Evolutionary conservation across 2,329 filamentous ascomycete genomes (phyloP), one percentile per base, ranked within the genome.

Genomic region (Diplodia sapinea): DNA sequence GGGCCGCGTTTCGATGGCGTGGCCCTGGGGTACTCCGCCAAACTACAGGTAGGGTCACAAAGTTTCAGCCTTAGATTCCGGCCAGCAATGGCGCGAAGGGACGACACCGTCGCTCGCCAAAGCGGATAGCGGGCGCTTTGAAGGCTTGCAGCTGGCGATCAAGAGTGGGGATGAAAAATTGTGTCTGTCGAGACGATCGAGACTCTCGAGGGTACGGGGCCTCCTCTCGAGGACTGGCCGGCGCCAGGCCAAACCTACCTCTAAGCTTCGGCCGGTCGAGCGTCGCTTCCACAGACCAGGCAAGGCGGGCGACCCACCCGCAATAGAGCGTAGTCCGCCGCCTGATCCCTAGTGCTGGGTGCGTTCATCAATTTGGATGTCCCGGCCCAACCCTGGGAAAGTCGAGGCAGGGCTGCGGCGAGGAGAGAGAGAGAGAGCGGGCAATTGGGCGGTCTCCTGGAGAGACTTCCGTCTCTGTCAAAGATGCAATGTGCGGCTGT

Each of bases 401-500:
- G 20, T 17, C 56, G 23, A 59, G 23, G 57, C 57, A 49, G 56
- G 56, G 38, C 36, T 59, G 38, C 26, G n/a, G 43, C 43, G 43
- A 47, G 43, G 8, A 7, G 17, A 11, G 8, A 43, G 17, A 1
- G 13, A 43, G 5, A 17, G 40, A 43, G 40, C 40, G 40, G 40
- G 40, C 40, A 43, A 43, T 43, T 57, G 40, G 57, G 26, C 26
- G 57, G 57, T 29, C 40, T 20, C 47, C 29, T 61, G 57, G 57
- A 61, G 26, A 62, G 40, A 33, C 9, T 49, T 15, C 57, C 26
- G 15, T 49, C 40, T 62, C 40, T 62, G 57, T 49, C 57, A 20
- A 62, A 62, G 20, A 17, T 15, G 17, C 26, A 49, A 62, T 49
- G 40, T 62, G 57, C 57, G 57, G 57, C 57, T 33, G 57, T 62